Conservation (phyloP, 305 asterid genomes). For the Fraxinus ornus region DNA sequence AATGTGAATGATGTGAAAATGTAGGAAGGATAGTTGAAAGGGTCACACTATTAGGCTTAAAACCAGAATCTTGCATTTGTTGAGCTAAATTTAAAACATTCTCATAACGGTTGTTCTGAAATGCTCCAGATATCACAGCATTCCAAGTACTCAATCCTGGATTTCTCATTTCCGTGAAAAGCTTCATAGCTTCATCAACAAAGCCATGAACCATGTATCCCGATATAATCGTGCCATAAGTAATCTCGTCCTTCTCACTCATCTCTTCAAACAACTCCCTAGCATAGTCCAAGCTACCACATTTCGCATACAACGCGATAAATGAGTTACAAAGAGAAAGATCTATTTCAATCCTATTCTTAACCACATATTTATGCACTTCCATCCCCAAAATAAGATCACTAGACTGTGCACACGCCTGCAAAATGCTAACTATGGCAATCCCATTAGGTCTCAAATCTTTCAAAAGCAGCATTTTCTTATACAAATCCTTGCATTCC, state of each 20-base stretch:
- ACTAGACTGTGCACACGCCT: constrained; percentile 73
- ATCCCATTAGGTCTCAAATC: constrained; percentile 55
- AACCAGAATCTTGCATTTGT: constrained; percentile 55
- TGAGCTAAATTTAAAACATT: constrained; percentile 48
- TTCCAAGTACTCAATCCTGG: constrained; percentile 81
- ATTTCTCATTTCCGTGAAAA: constrained; percentile 49
- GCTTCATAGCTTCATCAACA: constrained; percentile 56
- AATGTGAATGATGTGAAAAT: constrained; percentile 51
- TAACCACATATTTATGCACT: constrained; percentile 61
- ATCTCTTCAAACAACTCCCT: constrained; percentile 69
- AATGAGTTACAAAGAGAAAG: constrained; percentile 62
- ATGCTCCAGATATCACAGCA: constrained; percentile 74
- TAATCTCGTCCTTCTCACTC: constrained; percentile 73
- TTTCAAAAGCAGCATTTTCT: constrained; percentile 46
- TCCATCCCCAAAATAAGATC: constrained; percentile 73
- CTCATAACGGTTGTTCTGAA: constrained; percentile 62
- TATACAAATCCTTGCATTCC: constrained; percentile 67
- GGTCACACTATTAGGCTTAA: constrained; percentile 59
- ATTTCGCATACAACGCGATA: constrained; percentile 70
- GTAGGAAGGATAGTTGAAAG: constrained; percentile 75
- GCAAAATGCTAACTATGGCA: constrained; percentile 63
- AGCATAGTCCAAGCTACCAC: constrained; percentile 88
- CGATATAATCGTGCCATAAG: constrained; percentile 69
- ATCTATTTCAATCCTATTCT: constrained; percentile 57
- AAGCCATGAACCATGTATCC: constrained; percentile 84